Conservation (phyloP, 2,329 filamentous ascomycete genomes). For the Apiospora saccharicola region DNA sequence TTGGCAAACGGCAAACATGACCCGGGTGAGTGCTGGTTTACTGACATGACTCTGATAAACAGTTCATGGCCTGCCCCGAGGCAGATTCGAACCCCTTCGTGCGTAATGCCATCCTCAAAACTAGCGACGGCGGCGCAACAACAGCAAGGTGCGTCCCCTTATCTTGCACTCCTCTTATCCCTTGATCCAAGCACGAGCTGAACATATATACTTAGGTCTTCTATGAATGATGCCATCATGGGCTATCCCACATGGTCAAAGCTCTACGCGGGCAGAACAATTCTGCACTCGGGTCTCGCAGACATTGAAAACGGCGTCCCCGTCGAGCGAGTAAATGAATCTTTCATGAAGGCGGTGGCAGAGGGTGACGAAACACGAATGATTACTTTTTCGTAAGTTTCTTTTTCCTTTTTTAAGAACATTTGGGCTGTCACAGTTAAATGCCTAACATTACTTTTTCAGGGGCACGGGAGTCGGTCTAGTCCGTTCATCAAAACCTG, state of each 20-base stretch:
- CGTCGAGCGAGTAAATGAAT: background rate
- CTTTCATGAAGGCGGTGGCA: background rate
- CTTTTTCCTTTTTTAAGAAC: too few relatives aligned
- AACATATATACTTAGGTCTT: background rate
- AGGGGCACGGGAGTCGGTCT: conserved; percentile 11
- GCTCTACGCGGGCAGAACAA: background rate
- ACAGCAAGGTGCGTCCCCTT: background rate
- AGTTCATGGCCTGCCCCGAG: conserved; percentile 8
- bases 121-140: background rate
- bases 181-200: background rate
- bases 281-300: background rate
- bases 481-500: background rate
- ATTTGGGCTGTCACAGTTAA: too few relatives aligned
- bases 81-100: background rate
- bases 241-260: conserved; percentile 3
- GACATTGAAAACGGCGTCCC: conserved; percentile 1
- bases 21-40: background rate
- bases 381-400: conserved; percentile 4
- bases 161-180: background rate
- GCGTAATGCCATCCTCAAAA: background rate
- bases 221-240: conserved; percentile 1
- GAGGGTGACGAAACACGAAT: background rate
- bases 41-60: background rate
- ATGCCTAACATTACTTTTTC: background rate
- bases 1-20: background rate